A percentile compares a stretch with the other conserved stretches of the same genome.
Conservation (phyloP, 2,329 filamentous ascomycete genomes). For the Coniochaeta sp. region DNA sequence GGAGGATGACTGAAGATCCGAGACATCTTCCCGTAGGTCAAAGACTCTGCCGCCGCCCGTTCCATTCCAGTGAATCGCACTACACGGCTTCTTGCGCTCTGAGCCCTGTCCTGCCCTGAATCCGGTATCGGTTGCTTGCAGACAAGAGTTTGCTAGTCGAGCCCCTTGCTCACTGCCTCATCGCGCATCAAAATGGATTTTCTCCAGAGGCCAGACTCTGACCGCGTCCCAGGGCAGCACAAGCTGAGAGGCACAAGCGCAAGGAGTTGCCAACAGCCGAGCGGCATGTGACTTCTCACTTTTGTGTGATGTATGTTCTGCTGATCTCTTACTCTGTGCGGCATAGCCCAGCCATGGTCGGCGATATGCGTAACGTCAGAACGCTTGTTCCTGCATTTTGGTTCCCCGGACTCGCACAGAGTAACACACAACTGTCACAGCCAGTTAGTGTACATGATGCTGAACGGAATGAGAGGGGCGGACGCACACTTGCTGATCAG, state of each 20-base stretch:
- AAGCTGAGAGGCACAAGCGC: not conserved
- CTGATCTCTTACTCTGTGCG: not conserved
- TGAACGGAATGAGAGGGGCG: not conserved
- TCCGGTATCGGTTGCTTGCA: not conserved
- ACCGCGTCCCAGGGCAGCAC: not conserved
- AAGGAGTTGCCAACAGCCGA: not conserved
- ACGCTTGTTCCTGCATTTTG: slow-evolving; percentile 1
- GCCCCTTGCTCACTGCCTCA: not conserved
- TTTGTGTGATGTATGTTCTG: not conserved
- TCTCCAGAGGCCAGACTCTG: not conserved
- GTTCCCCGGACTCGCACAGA: not conserved
- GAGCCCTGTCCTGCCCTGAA: not conserved
- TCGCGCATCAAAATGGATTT: not conserved
- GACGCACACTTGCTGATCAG: not conserved
- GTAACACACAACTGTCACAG: not conserved
- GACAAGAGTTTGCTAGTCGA: not conserved
- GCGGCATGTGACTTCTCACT: slow-evolving; percentile 5
- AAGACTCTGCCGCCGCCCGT: not conserved
- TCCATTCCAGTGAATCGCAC: not conserved
- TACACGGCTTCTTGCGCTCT: not conserved
- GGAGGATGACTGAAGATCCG: not conserved
- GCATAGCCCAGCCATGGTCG: slow-evolving; percentile 13
- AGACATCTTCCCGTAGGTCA: not conserved
- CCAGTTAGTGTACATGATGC: not conserved
- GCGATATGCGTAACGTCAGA: slow-evolving; percentile 18